phyloP scores from a whole-genome alignment of 2,329 filamentous ascomycete species.

The Exophiala sideris region DNA sequence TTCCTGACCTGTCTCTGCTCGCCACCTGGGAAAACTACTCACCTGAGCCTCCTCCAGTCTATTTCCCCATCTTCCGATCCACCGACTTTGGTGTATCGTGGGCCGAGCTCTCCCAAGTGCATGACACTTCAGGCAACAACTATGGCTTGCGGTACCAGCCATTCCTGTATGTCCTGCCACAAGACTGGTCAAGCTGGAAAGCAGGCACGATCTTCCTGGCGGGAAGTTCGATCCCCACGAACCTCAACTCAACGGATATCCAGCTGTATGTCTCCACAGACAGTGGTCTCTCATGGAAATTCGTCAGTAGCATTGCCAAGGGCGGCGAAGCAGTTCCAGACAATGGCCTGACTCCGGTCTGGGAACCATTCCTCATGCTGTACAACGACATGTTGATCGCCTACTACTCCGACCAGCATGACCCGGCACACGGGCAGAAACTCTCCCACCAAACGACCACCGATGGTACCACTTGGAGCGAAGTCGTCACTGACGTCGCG shows the following conservation, averaged over 20 bases:
- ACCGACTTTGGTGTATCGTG: constrained; percentile 58
- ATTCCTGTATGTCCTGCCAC: constrained; percentile 61
- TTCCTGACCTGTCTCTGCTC: constrained; percentile 39
- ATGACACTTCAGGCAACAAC: constrained; percentile 58
- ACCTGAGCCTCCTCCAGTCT: constrained; percentile 53
- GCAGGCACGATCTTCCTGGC: constrained; percentile 63
- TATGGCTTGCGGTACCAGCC: constrained; percentile 69
- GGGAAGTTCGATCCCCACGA: constrained; percentile 52
- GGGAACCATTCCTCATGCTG: constrained; percentile 66
- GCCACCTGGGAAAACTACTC: constrained; percentile 55
- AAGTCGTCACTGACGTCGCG: constrained; percentile 59
- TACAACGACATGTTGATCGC: constrained; percentile 59
- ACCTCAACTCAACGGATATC: constrained; percentile 63
- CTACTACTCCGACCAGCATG: constrained; percentile 71
- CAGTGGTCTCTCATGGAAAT: constrained; percentile 61
- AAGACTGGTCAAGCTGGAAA: constrained; percentile 55
- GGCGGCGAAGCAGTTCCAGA: constrained; percentile 61
- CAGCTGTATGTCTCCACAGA: constrained; percentile 66
- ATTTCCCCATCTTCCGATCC: constrained; percentile 52
- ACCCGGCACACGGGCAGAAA: constrained; percentile 64
- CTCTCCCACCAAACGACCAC: constrained; percentile 61
- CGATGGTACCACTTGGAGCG: constrained; percentile 60
- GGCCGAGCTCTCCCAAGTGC: constrained; percentile 60
- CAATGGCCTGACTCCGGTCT: constrained; percentile 66
- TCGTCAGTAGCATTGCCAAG: constrained; percentile 62